Percentiles rank a stretch among this genome's conserved stretches.
Evolutionary conservation across 129 eudicot genomes (phyloP).

Genomic region (Heracleum sosnowskyi): DNA sequence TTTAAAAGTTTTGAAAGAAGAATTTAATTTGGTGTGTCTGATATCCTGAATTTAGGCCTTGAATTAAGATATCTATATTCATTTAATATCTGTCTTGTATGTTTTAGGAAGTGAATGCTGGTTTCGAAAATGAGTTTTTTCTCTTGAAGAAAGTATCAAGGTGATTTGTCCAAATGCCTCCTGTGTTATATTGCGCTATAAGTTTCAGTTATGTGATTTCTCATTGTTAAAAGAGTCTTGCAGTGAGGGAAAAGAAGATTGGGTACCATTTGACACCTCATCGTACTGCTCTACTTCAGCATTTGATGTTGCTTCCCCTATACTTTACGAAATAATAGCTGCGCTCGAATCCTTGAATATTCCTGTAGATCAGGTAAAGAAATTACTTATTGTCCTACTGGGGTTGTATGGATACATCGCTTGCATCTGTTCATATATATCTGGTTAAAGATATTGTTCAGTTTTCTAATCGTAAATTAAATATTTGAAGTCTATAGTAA

Average conservation of each 20-base stretch:
- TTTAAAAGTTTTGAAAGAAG: constrained; percentile 65
- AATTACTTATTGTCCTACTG: constrained; percentile 3
- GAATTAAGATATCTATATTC: background rate
- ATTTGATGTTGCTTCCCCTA: constrained; percentile 78
- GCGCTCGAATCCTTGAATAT: constrained; percentile 67
- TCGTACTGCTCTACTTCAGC: constrained; percentile 72
- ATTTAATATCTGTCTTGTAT: constrained; percentile 17
- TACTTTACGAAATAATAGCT: constrained; percentile 56
- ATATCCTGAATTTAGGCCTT: background rate
- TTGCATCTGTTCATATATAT: background rate
- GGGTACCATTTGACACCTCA: constrained; percentile 77
- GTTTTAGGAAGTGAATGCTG: constrained; percentile 79
- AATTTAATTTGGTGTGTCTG: constrained; percentile 70
- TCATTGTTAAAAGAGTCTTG: constrained; percentile 18
- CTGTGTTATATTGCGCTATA: constrained; percentile 9
- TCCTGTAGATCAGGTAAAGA: constrained; percentile 71
- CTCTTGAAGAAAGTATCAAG: constrained; percentile 57
- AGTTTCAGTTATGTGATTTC: constrained; percentile 4
- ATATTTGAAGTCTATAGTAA: background rate
- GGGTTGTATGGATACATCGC: background rate
- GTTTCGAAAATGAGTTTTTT: constrained; percentile 86
- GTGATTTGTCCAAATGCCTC: constrained; percentile 28
- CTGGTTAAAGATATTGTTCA: background rate
- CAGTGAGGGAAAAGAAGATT: constrained; percentile 76
- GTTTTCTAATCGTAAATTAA: background rate